These are phyloP conservation scores for Exophiala phaeomuriformis DNA, from an alignment of 2,329 filamentous ascomycete genomes.

Conservation along the genomic window DNA sequence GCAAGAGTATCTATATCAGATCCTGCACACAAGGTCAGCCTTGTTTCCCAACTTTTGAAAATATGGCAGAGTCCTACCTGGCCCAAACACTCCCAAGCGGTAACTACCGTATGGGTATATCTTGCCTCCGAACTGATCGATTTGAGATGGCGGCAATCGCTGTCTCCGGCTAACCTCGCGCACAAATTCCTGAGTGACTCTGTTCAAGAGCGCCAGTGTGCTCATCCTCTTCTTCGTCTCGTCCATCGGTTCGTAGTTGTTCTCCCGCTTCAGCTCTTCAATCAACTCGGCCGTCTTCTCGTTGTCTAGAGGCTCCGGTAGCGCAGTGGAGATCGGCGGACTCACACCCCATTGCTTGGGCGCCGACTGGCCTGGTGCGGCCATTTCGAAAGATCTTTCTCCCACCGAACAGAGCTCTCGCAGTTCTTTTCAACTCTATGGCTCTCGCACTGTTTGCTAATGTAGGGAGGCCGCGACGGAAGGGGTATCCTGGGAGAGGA, in stretches of 20 bases:
- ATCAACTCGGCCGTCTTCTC: conserved; percentile 71
- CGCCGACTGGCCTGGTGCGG: neutral
- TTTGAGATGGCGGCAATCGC: conserved; percentile 64
- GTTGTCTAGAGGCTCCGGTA: conserved; percentile 71
- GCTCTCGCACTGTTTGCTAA: neutral
- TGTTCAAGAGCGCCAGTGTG: conserved; percentile 69
- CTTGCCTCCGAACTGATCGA: conserved; percentile 80
- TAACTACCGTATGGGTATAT: conserved; percentile 97
- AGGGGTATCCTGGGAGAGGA: neutral
- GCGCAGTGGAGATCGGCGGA: conserved; percentile 67
- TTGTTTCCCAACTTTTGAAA: neutral
- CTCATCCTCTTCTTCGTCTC: conserved; percentile 73
- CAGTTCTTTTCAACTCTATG: neutral
- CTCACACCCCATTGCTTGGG: conserved; percentile 63
- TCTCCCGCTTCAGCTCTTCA: conserved; percentile 76
- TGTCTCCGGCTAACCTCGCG: conserved; percentile 68
- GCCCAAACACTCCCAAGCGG: conserved; percentile 85
- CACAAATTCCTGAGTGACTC: conserved; percentile 79
- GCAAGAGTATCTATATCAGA: conserved; percentile 98
- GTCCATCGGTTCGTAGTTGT: conserved; percentile 78
- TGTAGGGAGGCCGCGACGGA: neutral
- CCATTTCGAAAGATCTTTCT: conserved; percentile 6
- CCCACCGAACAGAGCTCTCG: neutral
- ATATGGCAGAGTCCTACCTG: conserved; percentile 40
- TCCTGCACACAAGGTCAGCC: conserved; percentile 41